Evolutionary conservation across 176 grass and related monocot genomes (phyloP).

Genomic region (Hyparrhenia diplandra): DNA sequence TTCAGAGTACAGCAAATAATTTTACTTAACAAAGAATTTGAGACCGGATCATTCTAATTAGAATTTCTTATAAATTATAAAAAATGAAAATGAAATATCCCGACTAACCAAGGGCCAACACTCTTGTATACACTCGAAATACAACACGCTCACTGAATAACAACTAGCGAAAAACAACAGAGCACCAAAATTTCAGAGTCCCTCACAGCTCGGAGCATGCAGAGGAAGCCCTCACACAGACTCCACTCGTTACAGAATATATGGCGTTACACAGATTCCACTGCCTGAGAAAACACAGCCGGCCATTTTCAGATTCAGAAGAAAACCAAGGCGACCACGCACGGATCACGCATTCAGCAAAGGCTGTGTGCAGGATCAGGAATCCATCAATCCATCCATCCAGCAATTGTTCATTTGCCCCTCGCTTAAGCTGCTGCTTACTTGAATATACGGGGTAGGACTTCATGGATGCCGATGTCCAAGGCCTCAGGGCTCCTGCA

Average conservation of each 20-base stretch:
- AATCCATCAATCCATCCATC: neutral
- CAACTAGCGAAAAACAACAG: neutral
- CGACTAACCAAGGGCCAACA: neutral
- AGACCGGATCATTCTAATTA: neutral
- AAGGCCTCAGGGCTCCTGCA: conserved; percentile 72
- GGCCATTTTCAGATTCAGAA: neutral
- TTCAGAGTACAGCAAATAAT: neutral
- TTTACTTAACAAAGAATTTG: neutral
- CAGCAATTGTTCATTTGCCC: neutral
- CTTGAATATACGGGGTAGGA: conserved; percentile 81
- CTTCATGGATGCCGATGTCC: conserved; percentile 83
- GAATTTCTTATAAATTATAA: neutral
- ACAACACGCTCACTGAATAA: neutral
- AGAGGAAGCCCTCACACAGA: neutral
- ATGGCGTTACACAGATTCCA: too few relatives aligned
- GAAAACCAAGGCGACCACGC: neutral
- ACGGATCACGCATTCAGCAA: too few relatives aligned
- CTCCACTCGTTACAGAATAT: too few relatives aligned
- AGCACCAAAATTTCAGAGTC: conserved; percentile 32
- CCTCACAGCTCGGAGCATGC: neutral
- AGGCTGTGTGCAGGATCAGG: neutral
- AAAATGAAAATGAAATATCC: neutral
- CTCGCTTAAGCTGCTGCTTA: conserved; percentile 23
- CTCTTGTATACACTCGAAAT: neutral
- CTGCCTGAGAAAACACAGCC: neutral